Evolutionary conservation across 805 yeast species (phyloP).

Genomic region (Jamesozyma rosinii): DNA sequence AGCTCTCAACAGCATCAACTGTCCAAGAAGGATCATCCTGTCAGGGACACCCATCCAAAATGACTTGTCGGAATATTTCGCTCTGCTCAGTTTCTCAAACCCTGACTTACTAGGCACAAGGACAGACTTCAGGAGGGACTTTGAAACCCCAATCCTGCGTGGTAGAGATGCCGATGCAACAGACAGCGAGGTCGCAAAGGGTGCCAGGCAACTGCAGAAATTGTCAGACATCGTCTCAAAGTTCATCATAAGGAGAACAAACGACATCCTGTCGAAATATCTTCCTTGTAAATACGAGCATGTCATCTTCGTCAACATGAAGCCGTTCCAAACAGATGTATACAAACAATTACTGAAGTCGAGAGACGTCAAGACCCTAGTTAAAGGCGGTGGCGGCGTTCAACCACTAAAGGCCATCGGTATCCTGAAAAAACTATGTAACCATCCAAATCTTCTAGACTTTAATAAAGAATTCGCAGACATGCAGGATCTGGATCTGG

Average conservation of each 20-base stretch:
- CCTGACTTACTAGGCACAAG: constrained; percentile 88
- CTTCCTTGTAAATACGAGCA: constrained; percentile 94
- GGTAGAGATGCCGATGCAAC: constrained; percentile 88
- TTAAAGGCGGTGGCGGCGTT: constrained; percentile 20
- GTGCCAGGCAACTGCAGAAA: constrained; percentile 61
- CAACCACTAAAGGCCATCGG: constrained; percentile 90
- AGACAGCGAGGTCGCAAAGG: constrained; percentile 61
- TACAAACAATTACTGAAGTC: constrained; percentile 71
- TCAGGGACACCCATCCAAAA: constrained; percentile 97
- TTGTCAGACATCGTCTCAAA: constrained; percentile 70
- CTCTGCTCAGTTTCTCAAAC: constrained; percentile 82
- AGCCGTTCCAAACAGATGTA: constrained; percentile 64
- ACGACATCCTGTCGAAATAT: constrained; percentile 87
- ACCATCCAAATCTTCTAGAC: constrained; percentile 80
- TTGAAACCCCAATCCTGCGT: constrained; percentile 65
- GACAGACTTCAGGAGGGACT: constrained; percentile 73
- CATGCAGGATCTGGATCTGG: constrained; percentile 50
- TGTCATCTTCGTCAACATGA: constrained; percentile 81
- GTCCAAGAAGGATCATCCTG: constrained; percentile 79
- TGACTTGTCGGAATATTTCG: constrained; percentile 87
- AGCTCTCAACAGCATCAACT: constrained; percentile 72
- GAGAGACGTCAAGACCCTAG: constrained; percentile 60
- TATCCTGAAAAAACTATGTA: constrained; percentile 78
- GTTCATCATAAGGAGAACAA: constrained; percentile 89
- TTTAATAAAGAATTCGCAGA: constrained; percentile 58